Evolutionary conservation across 306 rosid species (phyloP).

Genomic region (Vigna reflexopilosa): DNA sequence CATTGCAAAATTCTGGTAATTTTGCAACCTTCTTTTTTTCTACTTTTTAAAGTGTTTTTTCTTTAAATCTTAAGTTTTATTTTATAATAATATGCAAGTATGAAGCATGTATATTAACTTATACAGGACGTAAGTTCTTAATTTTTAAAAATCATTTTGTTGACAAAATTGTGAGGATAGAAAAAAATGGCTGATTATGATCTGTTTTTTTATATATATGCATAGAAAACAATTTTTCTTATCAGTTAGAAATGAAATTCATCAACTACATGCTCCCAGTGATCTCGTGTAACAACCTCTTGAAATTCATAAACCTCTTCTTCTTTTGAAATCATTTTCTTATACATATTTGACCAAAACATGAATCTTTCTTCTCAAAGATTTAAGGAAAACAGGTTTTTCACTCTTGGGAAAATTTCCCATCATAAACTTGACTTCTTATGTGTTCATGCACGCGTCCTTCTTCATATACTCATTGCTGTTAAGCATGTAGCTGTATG

Average conservation of each 20-base stretch:
- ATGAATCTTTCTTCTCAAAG: constrained; percentile 4
- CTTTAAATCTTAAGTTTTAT: background rate
- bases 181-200: constrained; percentile 6
- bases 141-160: background rate
- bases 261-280: background rate
- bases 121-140: background rate
- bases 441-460: background rate
- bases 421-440: background rate
- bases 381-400: constrained; percentile 18
- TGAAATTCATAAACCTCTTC: background rate
- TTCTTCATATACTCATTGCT: background rate
- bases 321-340: background rate
- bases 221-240: background rate
- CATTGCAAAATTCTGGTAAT: background rate
- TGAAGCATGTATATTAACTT: constrained; percentile 15
- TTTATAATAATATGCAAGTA: background rate
- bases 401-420: constrained; percentile 6
- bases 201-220: background rate
- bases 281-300: background rate
- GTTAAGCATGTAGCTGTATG: background rate
- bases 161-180: background rate
- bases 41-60: background rate
- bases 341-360: constrained; percentile 14
- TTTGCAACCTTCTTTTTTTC: background rate
- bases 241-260: constrained; percentile 9